Percentiles rank a stretch among this genome's conserved stretches.
These are phyloP conservation scores for Fusarium musae DNA, from an alignment of 2,329 filamentous ascomycete species.

Conservation along the genomic window DNA sequence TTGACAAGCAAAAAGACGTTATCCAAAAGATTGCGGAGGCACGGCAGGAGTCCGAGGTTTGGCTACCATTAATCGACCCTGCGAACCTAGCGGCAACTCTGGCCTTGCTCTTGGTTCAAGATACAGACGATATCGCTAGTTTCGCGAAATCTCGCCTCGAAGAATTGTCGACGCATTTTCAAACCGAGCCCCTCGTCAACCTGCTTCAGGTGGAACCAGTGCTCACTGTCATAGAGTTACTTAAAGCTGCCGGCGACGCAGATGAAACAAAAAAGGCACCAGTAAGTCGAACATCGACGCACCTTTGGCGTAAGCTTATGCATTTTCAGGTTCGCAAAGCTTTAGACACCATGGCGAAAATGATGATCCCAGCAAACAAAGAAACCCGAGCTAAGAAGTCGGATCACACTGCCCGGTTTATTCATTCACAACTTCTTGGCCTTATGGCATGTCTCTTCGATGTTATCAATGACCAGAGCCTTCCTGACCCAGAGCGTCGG, in stretches of 20 bases:
- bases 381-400: conserved; percentile 60
- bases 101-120: conserved; percentile 68
- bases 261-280: conserved; percentile 65
- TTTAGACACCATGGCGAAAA: conserved; percentile 58
- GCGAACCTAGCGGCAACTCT: conserved; percentile 68
- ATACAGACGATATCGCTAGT: conserved; percentile 66
- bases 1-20: conserved; percentile 80
- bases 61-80: conserved; percentile 64
- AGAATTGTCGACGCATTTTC: conserved; percentile 76
- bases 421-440: conserved; percentile 85
- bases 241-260: conserved; percentile 81
- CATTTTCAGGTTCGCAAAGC: conserved; percentile 58
- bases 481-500: conserved; percentile 73
- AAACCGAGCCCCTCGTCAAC: conserved; percentile 71
- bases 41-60: conserved; percentile 74
- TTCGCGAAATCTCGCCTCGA: conserved; percentile 76
- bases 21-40: conserved; percentile 84
- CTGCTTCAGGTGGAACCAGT: conserved; percentile 81
- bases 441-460: conserved; percentile 87
- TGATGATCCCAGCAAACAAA: conserved; percentile 54
- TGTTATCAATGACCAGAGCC: conserved; percentile 76
- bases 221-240: conserved; percentile 79
- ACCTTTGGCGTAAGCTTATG: conserved; percentile 40
- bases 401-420: conserved; percentile 76
- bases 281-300: conserved; percentile 57